These are phyloP conservation scores for Cladosporium colombiae DNA, from an alignment of 2,329 filamentous ascomycete genomes.

Conservation along the genomic window DNA sequence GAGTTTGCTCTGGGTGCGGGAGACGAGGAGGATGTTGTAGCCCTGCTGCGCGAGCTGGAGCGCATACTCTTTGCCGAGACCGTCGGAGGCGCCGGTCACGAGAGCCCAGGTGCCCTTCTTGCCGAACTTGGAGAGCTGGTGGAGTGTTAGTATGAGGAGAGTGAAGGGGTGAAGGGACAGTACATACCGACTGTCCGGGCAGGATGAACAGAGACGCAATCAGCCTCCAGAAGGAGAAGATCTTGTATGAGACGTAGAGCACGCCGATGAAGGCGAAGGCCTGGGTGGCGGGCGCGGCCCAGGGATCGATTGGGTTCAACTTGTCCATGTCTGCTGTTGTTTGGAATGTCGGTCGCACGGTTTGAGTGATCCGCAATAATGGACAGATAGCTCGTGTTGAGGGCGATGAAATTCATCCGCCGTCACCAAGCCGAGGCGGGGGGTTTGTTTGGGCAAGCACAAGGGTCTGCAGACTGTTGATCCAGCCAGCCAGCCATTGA, in stretches of 20 bases:
- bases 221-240: conserved; percentile 50
- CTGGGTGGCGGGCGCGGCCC: conserved; percentile 36
- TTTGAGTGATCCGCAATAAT: neutral
- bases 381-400: neutral
- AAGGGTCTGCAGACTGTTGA: neutral
- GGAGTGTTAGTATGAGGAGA: neutral
- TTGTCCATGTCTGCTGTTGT: conserved; percentile 21
- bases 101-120: conserved; percentile 91
- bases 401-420: conserved; percentile 1
- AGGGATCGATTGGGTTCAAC: conserved; percentile 29
- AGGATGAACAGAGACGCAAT: conserved; percentile 52
- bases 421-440: neutral
- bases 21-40: conserved; percentile 93
- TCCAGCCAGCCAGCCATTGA: neutral
- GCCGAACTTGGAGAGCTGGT: conserved; percentile 83
- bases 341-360: neutral
- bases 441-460: neutral
- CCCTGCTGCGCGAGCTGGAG: conserved; percentile 85
- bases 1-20: conserved; percentile 92
- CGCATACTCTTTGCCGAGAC: conserved; percentile 94
- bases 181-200: conserved; percentile 49
- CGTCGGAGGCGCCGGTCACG: conserved; percentile 92
- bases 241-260: conserved; percentile 40
- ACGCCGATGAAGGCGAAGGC: conserved; percentile 41
- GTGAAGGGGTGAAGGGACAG: neutral